A percentile compares a stretch with the other conserved stretches of the same genome.
Conservation (phyloP, 2,329 filamentous ascomycete genomes). For the Fusarium continuum region DNA sequence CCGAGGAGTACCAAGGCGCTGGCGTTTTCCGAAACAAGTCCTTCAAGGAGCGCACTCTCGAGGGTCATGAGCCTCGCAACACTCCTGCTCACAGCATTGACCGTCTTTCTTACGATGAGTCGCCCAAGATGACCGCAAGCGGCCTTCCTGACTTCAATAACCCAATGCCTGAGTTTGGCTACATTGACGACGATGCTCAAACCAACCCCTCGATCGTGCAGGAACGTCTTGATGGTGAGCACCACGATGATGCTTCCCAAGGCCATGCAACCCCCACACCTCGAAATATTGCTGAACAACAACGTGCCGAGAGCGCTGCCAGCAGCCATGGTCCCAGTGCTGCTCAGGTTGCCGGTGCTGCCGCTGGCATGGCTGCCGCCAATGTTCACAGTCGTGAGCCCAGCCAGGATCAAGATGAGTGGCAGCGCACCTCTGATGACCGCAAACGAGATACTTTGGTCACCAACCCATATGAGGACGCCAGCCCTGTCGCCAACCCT, state of each 20-base stretch:
- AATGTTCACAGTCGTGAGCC: conserved; percentile 59
- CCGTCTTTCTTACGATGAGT: conserved; percentile 62
- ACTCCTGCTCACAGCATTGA: conserved; percentile 69
- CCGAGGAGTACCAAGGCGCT: conserved; percentile 55
- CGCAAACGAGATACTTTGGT: conserved; percentile 72
- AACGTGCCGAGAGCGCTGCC: conserved; percentile 48
- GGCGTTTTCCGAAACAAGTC: conserved; percentile 69
- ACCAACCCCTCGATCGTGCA: conserved; percentile 89
- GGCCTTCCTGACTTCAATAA: conserved; percentile 74
- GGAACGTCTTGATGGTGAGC: conserved; percentile 70
- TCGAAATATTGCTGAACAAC: conserved; percentile 41
- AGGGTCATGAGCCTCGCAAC: conserved; percentile 63
- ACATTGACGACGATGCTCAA: conserved; percentile 72
- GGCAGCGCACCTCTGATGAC: conserved; percentile 69
- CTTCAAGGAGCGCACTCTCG: conserved; percentile 71
- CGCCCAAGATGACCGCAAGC: conserved; percentile 70
- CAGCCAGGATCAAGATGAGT: conserved; percentile 70
- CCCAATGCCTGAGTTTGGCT: conserved; percentile 81
- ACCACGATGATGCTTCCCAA: conserved; percentile 59
- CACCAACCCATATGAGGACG: conserved; percentile 73
- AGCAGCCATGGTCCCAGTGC: conserved; percentile 52
- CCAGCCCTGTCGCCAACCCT: conserved; percentile 68
- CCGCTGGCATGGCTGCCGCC: conserved; percentile 54
- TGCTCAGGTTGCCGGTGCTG: conserved; percentile 63
- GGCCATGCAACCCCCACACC: conserved; percentile 63